Base-by-base conservation (phyloP, 78 protist species). In the Speleostelium caveatum region DNA sequence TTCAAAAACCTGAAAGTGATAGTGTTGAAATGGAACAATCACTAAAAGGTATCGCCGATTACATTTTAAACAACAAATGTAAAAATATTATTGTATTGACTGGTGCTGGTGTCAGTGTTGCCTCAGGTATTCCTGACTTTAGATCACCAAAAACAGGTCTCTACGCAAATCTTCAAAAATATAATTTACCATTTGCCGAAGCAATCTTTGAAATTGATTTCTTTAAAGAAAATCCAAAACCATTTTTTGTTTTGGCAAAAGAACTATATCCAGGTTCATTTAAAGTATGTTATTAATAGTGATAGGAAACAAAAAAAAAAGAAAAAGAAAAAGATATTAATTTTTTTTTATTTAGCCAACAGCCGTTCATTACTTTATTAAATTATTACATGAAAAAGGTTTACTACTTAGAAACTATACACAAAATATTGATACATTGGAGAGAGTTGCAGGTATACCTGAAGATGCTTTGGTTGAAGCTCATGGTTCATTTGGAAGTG, bases 401-500 rank as follows among this genome's bases (percentile, higher is more conserved):
- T 19, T 87, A 41, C 85, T 98, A 53, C 76, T 71, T 36, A 74
- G 97, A 24, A 53, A 66, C 42, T 98, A 92, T 89, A 93, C 98
- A 53, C 99, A 98, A 76, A 98, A 98, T 80, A 95, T 98, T 30
- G 99, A 98, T 58, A 69, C 87, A 49, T 86, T 98, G 24, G 98
- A 97, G 89, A 56, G 91, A 36, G 41, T 28, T 24, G 95, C 97
- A 12, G 97, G 94, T n/a, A 38, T 95, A 3, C 78, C 90, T 3
- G 60, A 2, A 0, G 94, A 87, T 30, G 14, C 28, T 60, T 45
- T 96, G 26, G 86, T 97, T 28, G 95, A 86, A 39, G 96, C 97
- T 2, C 98, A 97, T 73, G 98, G 98, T 6, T 41, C 94, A n/a
- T 96, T 95, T 66, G 66, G 49, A 2, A 30, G 61, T 1, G 21